A percentile compares a stretch with the other conserved stretches of the same genome.
Evolutionary conservation across 495 filamentous ascomycete species (phyloP).

Genomic region (Monascus purpureus): DNA sequence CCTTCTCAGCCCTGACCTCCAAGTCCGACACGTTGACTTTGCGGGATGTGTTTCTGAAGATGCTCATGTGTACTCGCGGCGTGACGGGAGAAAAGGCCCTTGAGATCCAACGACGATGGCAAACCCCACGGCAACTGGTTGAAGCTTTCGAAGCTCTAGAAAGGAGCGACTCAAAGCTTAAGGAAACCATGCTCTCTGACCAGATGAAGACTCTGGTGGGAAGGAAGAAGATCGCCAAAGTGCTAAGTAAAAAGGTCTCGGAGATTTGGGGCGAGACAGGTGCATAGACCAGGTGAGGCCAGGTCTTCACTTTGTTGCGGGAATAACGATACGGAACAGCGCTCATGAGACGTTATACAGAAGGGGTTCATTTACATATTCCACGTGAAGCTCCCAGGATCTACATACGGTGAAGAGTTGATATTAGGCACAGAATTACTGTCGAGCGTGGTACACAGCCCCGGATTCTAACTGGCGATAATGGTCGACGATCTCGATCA

Average conservation of each 20-base stretch:
- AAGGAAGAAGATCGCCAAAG: constrained; percentile 51
- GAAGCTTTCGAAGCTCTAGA: constrained; percentile 46
- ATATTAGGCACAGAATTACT: no score
- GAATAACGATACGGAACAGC: not conserved
- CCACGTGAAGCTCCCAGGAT: no score
- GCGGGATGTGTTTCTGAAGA: constrained; percentile 67
- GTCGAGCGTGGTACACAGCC: no score
- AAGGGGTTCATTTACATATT: no score
- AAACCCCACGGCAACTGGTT: constrained; percentile 55
- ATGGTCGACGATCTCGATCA: no score
- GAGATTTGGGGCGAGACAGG: constrained; percentile 50
- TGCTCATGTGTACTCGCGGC: constrained; percentile 73
- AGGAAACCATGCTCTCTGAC: constrained; percentile 35
- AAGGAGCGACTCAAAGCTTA: constrained; percentile 32
- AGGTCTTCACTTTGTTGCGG: no score
- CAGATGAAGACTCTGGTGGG: constrained; percentile 43
- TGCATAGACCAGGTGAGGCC: no score
- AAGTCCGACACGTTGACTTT: constrained; percentile 64
- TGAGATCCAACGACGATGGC: constrained; percentile 65
- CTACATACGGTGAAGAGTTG: no score
- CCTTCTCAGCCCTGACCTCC: constrained; percentile 55
- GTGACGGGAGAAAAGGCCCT: constrained; percentile 72
- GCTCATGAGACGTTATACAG: no score
- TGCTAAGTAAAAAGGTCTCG: constrained; percentile 53
- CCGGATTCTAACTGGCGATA: no score